phyloP scores from a whole-genome alignment of 441 rosid genomes.

The Gossypium davidsonii region DNA sequence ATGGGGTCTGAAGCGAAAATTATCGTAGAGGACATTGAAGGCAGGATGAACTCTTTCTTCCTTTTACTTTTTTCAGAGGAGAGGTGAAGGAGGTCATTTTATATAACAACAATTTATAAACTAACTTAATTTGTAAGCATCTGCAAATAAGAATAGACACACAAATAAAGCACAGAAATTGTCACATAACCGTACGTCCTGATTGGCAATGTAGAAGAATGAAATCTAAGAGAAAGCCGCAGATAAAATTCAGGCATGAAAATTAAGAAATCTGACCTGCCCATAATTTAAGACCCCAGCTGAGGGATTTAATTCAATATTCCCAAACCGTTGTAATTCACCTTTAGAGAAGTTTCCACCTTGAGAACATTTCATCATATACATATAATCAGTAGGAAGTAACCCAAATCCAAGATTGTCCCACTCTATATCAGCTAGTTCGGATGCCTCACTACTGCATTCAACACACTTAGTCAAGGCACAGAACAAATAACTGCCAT shows the following conservation, averaged over 20 bases:
- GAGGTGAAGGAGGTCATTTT: background rate
- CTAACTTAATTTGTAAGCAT: constrained; percentile 1
- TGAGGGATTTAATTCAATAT: constrained; percentile 81
- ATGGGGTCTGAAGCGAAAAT: background rate
- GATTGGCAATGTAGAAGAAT: background rate
- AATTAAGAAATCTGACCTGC: constrained; percentile 43
- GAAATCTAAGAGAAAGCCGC: background rate
- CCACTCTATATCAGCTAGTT: constrained; percentile 73
- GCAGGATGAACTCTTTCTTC: background rate
- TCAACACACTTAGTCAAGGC: constrained; percentile 4
- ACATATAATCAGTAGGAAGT: constrained; percentile 78
- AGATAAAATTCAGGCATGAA: background rate
- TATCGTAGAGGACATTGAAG: background rate
- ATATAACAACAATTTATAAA: background rate
- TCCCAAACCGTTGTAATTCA: constrained; percentile 68
- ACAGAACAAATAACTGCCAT: background rate
- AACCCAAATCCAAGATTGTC: constrained; percentile 73
- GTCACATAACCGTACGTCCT: background rate
- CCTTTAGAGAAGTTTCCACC: constrained; percentile 60
- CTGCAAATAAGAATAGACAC: background rate
- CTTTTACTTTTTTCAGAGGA: background rate
- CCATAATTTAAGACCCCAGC: constrained; percentile 90
- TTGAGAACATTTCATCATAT: constrained; percentile 50
- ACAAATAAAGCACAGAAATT: background rate
- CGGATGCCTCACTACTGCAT: constrained; percentile 31